phyloP scores from a whole-genome alignment of 441 rosid genomes.

The Gossypium lobatum region DNA sequence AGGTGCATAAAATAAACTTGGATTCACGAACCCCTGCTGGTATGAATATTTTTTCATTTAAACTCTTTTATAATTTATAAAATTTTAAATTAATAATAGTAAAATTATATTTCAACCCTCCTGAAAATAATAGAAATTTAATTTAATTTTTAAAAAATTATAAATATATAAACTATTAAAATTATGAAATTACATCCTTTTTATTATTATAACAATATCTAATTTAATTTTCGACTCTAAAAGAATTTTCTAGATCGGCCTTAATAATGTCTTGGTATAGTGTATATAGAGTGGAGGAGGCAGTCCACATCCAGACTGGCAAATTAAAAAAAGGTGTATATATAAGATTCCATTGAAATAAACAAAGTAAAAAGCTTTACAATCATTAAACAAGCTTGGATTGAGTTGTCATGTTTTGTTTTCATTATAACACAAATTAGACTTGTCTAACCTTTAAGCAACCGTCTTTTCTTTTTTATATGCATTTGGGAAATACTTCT shows the following conservation, averaged over 20 bases:
- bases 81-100: too few species aligned
- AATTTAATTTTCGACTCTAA: too few species aligned
- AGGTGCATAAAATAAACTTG: too few species aligned
- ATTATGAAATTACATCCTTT: too few species aligned
- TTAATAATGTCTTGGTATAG: not conserved
- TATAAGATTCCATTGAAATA: slow-evolving; percentile 4
- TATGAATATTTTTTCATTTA: too few species aligned
- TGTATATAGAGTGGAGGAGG: not conserved
- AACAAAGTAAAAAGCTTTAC: slow-evolving; percentile 26
- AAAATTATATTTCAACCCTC: fast-evolving
- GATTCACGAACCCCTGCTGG: too few species aligned
- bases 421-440: slow-evolving; percentile 13
- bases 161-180: too few species aligned
- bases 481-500: not conserved
- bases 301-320: slow-evolving; percentile 16
- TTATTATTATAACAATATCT: too few species aligned
- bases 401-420: not conserved
- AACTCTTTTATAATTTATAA: too few species aligned
- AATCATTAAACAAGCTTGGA: slow-evolving; percentile 12
- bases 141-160: too few species aligned
- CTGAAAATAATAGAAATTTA: too few species aligned
- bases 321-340: not conserved
- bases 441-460: not conserved
- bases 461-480: not conserved
- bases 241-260: not conserved